Evolutionary conservation across 768 basidiomycete genomes (phyloP).

Genomic region (Podaxis sp.): DNA sequence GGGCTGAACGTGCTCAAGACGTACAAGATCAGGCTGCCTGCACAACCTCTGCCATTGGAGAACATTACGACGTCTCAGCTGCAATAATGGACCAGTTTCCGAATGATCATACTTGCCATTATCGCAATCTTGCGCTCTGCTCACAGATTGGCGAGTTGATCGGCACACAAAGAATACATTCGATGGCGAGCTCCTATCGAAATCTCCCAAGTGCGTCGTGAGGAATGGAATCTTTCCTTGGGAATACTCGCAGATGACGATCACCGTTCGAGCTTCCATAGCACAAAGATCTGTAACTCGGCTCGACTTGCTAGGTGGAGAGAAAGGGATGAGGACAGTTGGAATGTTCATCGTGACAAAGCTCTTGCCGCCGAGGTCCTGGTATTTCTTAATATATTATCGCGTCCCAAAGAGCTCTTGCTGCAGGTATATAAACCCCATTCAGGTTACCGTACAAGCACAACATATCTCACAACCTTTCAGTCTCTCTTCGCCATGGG

Average conservation of each 20-base stretch:
- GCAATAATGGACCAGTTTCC: too few species aligned
- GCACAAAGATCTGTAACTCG: neutral
- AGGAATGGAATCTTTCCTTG: too few species aligned
- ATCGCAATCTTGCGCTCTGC: too few species aligned
- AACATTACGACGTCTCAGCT: too few species aligned
- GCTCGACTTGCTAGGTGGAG: neutral
- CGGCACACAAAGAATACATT: too few species aligned
- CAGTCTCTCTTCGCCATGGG: slow-evolving; percentile 10
- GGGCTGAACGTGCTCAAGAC: too few species aligned
- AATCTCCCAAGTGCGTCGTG: too few species aligned
- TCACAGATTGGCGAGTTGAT: too few species aligned
- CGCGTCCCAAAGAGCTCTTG: neutral
- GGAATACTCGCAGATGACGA: neutral
- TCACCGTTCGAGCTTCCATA: neutral
- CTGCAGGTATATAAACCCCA: neutral
- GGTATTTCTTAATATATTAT: neutral
- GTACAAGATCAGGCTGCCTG: too few species aligned
- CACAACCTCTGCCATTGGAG: too few species aligned
- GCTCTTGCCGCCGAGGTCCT: neutral
- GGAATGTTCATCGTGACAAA: neutral
- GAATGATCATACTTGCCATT: too few species aligned
- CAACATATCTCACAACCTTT: neutral
- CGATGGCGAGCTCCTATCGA: too few species aligned
- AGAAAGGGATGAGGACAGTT: neutral
- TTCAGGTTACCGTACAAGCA: neutral